Evolutionary conservation across 306 rosid species (phyloP).

Genomic region (Myrica gale): DNA sequence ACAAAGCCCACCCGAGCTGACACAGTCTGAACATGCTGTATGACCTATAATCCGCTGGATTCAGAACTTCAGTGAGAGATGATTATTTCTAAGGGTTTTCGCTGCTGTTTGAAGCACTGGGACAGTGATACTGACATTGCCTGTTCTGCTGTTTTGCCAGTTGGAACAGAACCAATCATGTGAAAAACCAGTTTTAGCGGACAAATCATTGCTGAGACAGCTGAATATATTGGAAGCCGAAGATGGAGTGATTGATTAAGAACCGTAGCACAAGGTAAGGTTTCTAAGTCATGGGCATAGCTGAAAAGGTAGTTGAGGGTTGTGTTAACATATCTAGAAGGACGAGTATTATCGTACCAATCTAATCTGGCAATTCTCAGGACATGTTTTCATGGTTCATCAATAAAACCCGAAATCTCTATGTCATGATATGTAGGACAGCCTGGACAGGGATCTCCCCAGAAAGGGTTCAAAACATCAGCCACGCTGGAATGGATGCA

Average conservation of each 20-base stretch:
- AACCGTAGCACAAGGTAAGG: neutral
- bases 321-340: no score
- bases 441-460: no score
- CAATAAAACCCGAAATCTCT: no score
- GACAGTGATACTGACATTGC: neutral
- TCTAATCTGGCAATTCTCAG: no score
- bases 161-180: neutral
- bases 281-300: no score
- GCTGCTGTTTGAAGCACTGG: slow-evolving; percentile 1
- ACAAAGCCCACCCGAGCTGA: neutral
- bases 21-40: neutral
- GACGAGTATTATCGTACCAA: no score
- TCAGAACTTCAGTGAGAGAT: neutral
- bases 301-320: no score
- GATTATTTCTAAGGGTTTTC: neutral
- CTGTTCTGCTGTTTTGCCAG: neutral
- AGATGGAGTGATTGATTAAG: neutral
- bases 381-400: no score
- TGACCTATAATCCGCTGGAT: neutral
- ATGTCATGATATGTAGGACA: no score
- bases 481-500: no score
- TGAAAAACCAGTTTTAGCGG: neutral
- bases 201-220: neutral
- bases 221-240: neutral
- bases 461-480: no score